Percentiles rank a stretch among this genome's conserved stretches.
These are phyloP conservation scores for Trametopsis cervina DNA, from an alignment of 768 basidiomycete species.

Conservation along the genomic window DNA sequence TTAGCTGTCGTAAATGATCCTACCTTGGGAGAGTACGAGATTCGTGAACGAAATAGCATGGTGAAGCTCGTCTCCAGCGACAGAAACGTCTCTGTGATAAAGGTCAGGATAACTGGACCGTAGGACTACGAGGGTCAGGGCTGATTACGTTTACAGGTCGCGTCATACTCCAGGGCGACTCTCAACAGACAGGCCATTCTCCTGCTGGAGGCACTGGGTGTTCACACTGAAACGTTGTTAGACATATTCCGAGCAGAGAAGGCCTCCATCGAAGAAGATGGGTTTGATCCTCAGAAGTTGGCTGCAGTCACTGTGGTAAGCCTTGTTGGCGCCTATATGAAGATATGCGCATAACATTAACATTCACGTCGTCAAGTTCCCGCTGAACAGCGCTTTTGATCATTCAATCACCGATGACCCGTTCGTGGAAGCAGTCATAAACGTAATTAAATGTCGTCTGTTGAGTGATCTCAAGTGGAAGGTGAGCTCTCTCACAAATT, in stretches of 20 bases:
- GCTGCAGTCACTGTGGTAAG: constrained; percentile 3
- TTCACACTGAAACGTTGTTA: background rate
- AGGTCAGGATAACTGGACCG: too few relatives aligned
- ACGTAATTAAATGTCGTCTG: constrained; percentile 2
- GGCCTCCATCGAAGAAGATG: constrained; percentile 1
- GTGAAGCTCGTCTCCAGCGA: background rate
- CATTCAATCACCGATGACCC: background rate
- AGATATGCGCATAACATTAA: background rate
- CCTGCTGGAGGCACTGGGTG: constrained; percentile 2
- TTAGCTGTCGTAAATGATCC: constrained; percentile 1
- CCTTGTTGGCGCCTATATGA: background rate
- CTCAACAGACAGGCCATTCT: constrained; percentile 11
- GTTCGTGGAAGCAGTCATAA: background rate
- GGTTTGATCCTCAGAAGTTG: constrained; percentile 3
- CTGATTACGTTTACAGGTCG: constrained; percentile 4
- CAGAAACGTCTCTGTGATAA: constrained; percentile 3
- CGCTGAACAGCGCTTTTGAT: background rate
- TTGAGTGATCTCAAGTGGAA: constrained; percentile 11
- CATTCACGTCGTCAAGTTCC: constrained; percentile 2
- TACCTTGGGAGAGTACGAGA: background rate
- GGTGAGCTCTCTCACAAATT: background rate
- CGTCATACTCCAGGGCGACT: constrained; percentile 5
- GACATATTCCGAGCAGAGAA: constrained; percentile 9
- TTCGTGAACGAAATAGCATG: constrained; percentile 1
- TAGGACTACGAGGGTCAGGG: too few relatives aligned